Conservation (phyloP, 2,329 filamentous ascomycete species). For the Lecanicillium sp. region DNA sequence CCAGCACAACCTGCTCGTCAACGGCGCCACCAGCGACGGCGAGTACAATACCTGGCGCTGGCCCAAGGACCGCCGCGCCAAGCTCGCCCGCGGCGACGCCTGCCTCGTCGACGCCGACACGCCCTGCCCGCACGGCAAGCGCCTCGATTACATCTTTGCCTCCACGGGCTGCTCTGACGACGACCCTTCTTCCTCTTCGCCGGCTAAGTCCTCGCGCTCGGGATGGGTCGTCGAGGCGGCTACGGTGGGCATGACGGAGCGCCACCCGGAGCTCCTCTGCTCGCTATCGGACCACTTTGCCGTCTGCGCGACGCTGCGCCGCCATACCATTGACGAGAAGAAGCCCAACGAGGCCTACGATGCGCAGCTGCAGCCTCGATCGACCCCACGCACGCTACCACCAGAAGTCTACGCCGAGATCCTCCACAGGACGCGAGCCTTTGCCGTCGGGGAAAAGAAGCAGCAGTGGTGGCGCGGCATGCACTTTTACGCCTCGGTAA, state of each 20-base stretch:
- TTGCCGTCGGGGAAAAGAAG: constrained; percentile 60
- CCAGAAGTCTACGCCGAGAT: constrained; percentile 7
- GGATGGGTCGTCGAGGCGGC: constrained; percentile 64
- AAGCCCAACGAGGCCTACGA: constrained; percentile 17
- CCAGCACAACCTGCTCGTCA: constrained; percentile 67
- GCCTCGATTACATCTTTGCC: constrained; percentile 92
- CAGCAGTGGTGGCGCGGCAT: constrained; percentile 65
- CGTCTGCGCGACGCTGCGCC: constrained; percentile 67
- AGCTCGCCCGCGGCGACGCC: constrained; percentile 50
- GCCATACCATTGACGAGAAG: constrained; percentile 12
- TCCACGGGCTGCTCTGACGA: too few species aligned
- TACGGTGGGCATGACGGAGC: constrained; percentile 70
- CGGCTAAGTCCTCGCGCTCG: constrained; percentile 13
- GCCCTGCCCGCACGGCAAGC: constrained; percentile 68
- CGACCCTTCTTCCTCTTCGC: too few species aligned
- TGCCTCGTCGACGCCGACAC: constrained; percentile 56
- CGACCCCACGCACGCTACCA: constrained; percentile 13
- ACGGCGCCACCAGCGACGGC: constrained; percentile 83
- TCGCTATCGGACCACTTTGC: constrained; percentile 94
- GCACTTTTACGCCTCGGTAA: constrained; percentile 65
- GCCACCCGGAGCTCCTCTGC: constrained; percentile 73
- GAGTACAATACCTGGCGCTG: constrained; percentile 91
- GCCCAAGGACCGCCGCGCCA: constrained; percentile 57
- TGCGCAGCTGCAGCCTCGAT: constrained; percentile 21
- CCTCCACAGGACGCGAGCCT: constrained; percentile 40